Evolutionary conservation across 352 stramenopile genomes (phyloP), one percentile per base, ranked within the genome.

Genomic region (Globisporangium takayamanum): DNA sequence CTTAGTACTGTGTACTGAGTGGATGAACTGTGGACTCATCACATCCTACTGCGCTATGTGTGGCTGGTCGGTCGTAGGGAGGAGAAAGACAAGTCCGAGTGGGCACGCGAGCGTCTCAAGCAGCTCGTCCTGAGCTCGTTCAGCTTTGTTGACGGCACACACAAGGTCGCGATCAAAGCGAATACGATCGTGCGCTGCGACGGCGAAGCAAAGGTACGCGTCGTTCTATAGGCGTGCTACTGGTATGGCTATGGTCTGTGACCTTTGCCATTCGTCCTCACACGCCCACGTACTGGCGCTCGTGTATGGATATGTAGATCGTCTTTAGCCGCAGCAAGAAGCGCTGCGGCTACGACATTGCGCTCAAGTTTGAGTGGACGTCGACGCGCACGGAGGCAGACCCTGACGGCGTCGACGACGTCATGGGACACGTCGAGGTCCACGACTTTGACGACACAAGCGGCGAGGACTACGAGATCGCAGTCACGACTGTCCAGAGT

Each of bases 401-500:
- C 44, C 42, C 68, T 16, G 73, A 81, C 48, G 76, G 73, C 2
- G 67, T 70, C 44, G 67, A 76, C 4, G 70, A 80, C 20, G 72
- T 87, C 18, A 74, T 72, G 37, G 84, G 84, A 30, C 67, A 89
- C 53, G 69, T 94, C 18, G 80, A 94, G 65, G 62, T 94, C 36
- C 78, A 90, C 55, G 84, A 92, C 69, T 94, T 94, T 63, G 84
- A 94, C 52, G 84, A 94, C 69, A 92, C 75, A 59, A 88, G 62
- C 59, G 80, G 82, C 20, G 84, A 92, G 33, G 84, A 94, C 20
- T 94, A 83, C 55, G 80, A 92, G 61, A 69, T 92, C 45, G 59
- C 76, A 10, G 71, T 94, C 26, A 86, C 75, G 22, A 62, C 65
- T 1, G 66, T 81, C 26, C 71, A 74, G 14, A 74, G 48, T 54